Evolutionary conservation across 495 filamentous ascomycete genomes (phyloP), one percentile per base, ranked within the genome.

Genomic region (Geopyxis carbonaria): DNA sequence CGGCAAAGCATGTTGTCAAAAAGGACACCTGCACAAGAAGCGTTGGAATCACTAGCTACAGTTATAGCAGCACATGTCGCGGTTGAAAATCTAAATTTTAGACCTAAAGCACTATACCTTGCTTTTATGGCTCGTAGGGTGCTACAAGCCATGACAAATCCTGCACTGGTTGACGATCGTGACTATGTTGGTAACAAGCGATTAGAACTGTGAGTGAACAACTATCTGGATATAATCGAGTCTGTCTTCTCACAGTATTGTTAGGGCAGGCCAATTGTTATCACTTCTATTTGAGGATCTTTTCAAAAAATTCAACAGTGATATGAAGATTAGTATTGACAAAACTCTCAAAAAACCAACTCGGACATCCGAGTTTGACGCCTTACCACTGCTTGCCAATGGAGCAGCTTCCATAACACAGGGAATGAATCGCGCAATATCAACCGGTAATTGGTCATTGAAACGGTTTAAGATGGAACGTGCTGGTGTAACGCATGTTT

Each of bases 151-250:
- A 76, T 79, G 56, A 78, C 85, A 32, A 83, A 95, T 48, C 72
- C 78, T 4, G 77, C 72, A 14, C 65, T 95, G 44, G 80, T 95
- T 2, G 89, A 99, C 45, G 89, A 99, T 57, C 69, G 89, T 49
- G 89, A 99, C 58, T 95, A 95, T 55, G 85, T 95, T 13, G 89
- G 89, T 45, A 99, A 99, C 58, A 99, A 99, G 59, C 67, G 89
- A 29, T 60, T 99, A 34, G 89, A 99, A 60, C 58, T 99, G 58
- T 56, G 33, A n/a, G 51, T 55, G 13, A 8, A 5, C n/a, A 20
- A 19, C 1, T 13, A 10, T n/a, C 14, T 23, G 10, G 13, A 40
- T 33, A 31, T 27, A 38, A 4, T 18, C 22, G n/a, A 0, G n/a
- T 0, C n/a, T n/a, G n/a, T 3, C n/a, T 22, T 34, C 15, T 34